Evolutionary conservation across 2,329 filamentous ascomycete species (phyloP).

Genomic region (Claviceps maximensis): DNA sequence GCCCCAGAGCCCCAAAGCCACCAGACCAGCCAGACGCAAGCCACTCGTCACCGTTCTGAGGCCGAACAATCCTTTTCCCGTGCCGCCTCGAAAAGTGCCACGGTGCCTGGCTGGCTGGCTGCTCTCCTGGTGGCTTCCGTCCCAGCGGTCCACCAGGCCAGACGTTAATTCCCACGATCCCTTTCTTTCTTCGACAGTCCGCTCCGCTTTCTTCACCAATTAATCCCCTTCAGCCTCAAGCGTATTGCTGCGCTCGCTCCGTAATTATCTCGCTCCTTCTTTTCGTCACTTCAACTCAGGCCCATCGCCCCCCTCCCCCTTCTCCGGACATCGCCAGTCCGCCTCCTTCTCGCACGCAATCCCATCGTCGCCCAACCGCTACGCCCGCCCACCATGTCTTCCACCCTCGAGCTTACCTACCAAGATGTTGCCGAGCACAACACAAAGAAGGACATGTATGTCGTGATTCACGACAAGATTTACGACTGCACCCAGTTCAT

Average conservation of each 20-base stretch:
- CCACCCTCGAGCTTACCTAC: constrained; percentile 49
- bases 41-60: background rate
- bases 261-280: background rate
- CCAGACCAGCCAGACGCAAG: background rate
- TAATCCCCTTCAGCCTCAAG: background rate
- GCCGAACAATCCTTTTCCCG: background rate
- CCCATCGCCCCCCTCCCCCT: background rate
- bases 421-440: constrained; percentile 74
- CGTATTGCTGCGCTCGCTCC: background rate
- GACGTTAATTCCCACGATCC: background rate
- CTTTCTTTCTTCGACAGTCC: constrained; percentile 1
- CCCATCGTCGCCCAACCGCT: background rate
- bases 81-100: background rate
- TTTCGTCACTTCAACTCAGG: background rate
- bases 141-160: constrained; percentile 2
- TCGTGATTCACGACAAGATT: constrained; percentile 93
- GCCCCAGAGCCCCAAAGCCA: background rate
- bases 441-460: constrained; percentile 84
- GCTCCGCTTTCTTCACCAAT: background rate
- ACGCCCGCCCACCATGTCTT: constrained; percentile 15
- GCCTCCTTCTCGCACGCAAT: background rate
- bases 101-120: too few species aligned
- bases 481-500: constrained; percentile 83
- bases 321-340: too few species aligned
- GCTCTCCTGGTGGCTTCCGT: background rate